Conservation (phyloP, 805 yeast species). For the Pichia cephalocereana region DNA sequence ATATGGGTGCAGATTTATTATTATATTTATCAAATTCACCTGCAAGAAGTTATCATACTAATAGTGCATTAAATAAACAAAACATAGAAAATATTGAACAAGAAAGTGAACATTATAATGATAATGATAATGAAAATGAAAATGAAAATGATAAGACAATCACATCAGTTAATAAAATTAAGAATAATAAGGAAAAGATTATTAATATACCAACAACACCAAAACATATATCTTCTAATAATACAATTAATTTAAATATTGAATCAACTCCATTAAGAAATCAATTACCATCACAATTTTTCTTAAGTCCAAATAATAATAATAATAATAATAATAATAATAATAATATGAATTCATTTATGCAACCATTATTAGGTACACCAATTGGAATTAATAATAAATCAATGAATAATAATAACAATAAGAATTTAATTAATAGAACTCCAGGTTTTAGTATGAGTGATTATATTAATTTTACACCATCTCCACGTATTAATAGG, state of each 20-base stretch:
- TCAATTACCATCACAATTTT: conserved; percentile 13
- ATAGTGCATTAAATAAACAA: neutral
- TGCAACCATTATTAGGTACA: conserved; percentile 12
- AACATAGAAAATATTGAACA: neutral
- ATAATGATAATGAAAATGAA: neutral
- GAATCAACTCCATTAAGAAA: conserved; percentile 22
- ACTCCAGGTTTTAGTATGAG: conserved; percentile 74
- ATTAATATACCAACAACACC: conserved; percentile 23
- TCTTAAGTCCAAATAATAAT: conserved; percentile 6
- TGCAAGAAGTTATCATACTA: conserved; percentile 18
- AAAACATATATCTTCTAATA: conserved; percentile 10
- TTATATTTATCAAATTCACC: conserved; percentile 83
- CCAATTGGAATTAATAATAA: conserved; percentile 8
- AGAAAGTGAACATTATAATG: no score
- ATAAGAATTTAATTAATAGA: conserved; percentile 20
- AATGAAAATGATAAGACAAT: no score
- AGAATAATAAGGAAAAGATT: neutral
- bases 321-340: neutral
- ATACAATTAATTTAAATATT: conserved; percentile 10
- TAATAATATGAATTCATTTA: neutral
- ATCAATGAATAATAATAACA: neutral
- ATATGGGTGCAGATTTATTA: conserved; percentile 74
- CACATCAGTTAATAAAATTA: no score
- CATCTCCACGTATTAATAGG: conserved; percentile 43
- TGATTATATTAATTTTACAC: conserved; percentile 76